A percentile compares a stretch with the other conserved stretches of the same genome.
Conservation (phyloP, 2,329 filamentous ascomycete genomes). For the Pseudocercospora crystallina region DNA sequence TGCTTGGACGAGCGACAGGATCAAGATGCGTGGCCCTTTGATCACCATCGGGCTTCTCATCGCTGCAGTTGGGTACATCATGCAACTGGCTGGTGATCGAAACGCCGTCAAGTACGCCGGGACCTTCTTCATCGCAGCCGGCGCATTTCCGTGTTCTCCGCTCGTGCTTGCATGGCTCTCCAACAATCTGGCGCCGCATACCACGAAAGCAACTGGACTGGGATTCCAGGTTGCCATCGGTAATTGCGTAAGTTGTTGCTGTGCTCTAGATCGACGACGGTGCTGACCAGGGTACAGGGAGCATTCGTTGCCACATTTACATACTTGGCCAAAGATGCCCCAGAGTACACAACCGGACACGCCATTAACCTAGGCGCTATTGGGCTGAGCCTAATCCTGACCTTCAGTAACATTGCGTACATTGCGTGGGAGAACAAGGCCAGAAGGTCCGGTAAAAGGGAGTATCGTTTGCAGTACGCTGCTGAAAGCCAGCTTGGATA, state of each 20-base stretch:
- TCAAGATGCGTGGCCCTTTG: slow-evolving; percentile 36
- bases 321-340: slow-evolving; percentile 45
- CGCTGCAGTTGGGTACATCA: slow-evolving; percentile 42
- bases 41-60: slow-evolving; percentile 29
- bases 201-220: slow-evolving; percentile 44
- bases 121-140: slow-evolving; percentile 40
- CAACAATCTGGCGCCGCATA: slow-evolving; percentile 47
- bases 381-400: slow-evolving; percentile 36
- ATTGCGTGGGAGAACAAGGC: slow-evolving; percentile 44
- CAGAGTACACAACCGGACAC: slow-evolving; percentile 42
- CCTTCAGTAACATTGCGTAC: slow-evolving; percentile 39
- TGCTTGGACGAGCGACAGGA: slow-evolving; percentile 31
- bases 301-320: slow-evolving; percentile 49
- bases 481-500: slow-evolving; percentile 39
- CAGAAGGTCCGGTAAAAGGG: slow-evolving; percentile 40
- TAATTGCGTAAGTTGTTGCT: slow-evolving; percentile 32
- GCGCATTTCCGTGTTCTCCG: slow-evolving; percentile 35
- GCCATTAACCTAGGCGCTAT: slow-evolving; percentile 44
- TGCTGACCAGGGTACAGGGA: slow-evolving; percentile 13
- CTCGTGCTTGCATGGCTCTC: slow-evolving; percentile 41
- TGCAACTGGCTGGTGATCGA: slow-evolving; percentile 36
- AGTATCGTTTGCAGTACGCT: slow-evolving; percentile 36
- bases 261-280: too few relatives aligned
- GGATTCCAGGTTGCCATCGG: slow-evolving; percentile 44
- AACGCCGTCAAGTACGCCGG: slow-evolving; percentile 40